Conservation (phyloP, 352 stramenopile species). For the Phytopythium oedochilum region DNA sequence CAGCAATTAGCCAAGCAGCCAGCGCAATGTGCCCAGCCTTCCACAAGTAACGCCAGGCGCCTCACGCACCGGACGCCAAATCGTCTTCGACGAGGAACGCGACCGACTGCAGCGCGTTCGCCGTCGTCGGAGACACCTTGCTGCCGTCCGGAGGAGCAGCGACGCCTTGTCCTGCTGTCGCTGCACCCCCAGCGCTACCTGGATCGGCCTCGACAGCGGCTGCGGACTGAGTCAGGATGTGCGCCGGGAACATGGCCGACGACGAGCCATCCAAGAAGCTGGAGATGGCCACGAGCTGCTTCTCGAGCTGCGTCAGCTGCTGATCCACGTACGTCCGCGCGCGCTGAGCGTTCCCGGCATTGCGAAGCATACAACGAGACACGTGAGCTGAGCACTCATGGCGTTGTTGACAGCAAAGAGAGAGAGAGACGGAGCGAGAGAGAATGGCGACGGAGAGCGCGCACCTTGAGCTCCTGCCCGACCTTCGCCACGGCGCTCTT, state of each 20-base stretch:
- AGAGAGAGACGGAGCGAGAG: too few relatives aligned
- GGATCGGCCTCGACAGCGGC: not conserved
- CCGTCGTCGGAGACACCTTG: slow-evolving; percentile 12
- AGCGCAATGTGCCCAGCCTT: not conserved
- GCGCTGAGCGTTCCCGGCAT: slow-evolving; percentile 18
- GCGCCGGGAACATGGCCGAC: slow-evolving; percentile 34
- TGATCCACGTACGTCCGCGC: slow-evolving; percentile 46
- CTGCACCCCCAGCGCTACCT: slow-evolving; percentile 7
- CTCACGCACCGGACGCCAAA: slow-evolving; percentile 38
- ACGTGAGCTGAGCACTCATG: too few relatives aligned
- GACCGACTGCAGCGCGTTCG: slow-evolving; percentile 18
- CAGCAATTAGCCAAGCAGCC: too few relatives aligned
- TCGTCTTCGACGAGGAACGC: slow-evolving; percentile 59
- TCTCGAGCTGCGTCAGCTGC: slow-evolving; percentile 58
- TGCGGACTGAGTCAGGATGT: slow-evolving; percentile 18
- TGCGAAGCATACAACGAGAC: too few relatives aligned
- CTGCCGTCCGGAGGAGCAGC: slow-evolving; percentile 8
- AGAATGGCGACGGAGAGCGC: not conserved
- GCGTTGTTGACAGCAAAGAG: too few relatives aligned
- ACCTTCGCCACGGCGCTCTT: slow-evolving; percentile 49
- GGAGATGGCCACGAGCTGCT: slow-evolving; percentile 48
- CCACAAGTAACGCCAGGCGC: not conserved
- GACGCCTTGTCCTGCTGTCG: slow-evolving; percentile 15
- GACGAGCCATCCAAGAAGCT: slow-evolving; percentile 50
- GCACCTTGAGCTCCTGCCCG: slow-evolving; percentile 62